Evolutionary conservation across 441 rosid genomes (phyloP).

Genomic region (Eruca vesicaria): DNA sequence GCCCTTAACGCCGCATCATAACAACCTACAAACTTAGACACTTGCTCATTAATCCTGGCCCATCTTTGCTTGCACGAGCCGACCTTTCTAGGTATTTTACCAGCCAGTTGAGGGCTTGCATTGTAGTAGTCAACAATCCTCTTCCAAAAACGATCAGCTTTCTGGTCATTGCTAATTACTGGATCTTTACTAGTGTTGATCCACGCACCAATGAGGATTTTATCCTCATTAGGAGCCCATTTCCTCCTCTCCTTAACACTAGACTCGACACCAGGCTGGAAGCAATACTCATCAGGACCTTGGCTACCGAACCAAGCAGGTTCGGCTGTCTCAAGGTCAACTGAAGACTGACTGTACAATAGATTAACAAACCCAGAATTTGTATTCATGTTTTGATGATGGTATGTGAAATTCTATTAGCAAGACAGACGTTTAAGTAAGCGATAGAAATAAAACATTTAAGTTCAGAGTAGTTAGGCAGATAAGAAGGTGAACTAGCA

Average conservation of each 20-base stretch:
- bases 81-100: background rate
- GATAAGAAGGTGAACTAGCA: too few species aligned
- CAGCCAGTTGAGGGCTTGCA: background rate
- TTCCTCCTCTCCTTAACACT: background rate
- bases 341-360: too few species aligned
- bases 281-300: background rate
- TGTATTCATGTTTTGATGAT: too few species aligned
- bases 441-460: too few species aligned
- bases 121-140: background rate
- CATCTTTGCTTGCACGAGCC: background rate
- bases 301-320: background rate
- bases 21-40: background rate
- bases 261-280: background rate
- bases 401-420: too few species aligned
- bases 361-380: too few species aligned
- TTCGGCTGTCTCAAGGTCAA: too few species aligned
- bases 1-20: background rate
- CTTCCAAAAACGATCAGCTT: background rate
- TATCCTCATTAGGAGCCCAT: background rate
- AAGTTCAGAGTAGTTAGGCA: too few species aligned
- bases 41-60: background rate
- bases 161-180: background rate
- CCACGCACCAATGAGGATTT: background rate
- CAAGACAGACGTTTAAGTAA: too few species aligned
- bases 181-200: background rate